A percentile compares a stretch with the other conserved stretches of the same genome.
Conservation (phyloP, 139 green algal genomes). For the Tetratostichococcus sp. region DNA sequence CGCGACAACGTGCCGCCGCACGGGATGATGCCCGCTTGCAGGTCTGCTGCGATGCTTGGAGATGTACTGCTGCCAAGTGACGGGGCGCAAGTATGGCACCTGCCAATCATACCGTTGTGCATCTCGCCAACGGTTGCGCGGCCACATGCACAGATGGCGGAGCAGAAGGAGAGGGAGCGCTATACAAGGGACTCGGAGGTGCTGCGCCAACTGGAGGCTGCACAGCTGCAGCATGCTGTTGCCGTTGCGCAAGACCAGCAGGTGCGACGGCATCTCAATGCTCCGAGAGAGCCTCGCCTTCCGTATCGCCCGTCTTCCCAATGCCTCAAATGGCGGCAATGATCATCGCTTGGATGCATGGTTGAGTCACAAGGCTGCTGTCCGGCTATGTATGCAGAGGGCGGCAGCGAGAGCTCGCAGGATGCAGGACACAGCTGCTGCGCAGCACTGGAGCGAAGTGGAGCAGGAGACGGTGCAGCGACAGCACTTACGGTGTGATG, state of each 20-base stretch:
- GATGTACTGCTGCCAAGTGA: too few species aligned
- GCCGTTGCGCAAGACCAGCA: neutral
- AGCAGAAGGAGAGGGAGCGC: neutral
- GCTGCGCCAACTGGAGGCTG: neutral
- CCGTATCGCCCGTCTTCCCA: too few species aligned
- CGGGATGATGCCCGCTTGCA: neutral
- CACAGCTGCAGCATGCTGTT: neutral
- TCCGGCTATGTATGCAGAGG: neutral
- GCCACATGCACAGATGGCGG: neutral
- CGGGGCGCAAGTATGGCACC: too few species aligned
- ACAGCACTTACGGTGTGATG: neutral
- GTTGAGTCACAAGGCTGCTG: too few species aligned
- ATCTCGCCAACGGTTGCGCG: too few species aligned
- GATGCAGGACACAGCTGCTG: neutral
- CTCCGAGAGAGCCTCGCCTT: too few species aligned
- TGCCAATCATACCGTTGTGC: too few species aligned
- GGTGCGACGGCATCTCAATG: neutral
- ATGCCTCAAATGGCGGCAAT: too few species aligned
- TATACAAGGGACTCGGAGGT: neutral
- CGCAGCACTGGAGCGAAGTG: neutral
- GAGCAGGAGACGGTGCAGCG: neutral
- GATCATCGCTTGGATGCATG: too few species aligned
- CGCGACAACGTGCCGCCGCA: neutral
- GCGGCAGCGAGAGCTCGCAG: neutral
- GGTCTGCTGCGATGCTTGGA: too few species aligned